These are phyloP conservation scores for Simplicillium sp. DNA, from an alignment of 2,329 filamentous ascomycete genomes.

Conservation along the genomic window DNA sequence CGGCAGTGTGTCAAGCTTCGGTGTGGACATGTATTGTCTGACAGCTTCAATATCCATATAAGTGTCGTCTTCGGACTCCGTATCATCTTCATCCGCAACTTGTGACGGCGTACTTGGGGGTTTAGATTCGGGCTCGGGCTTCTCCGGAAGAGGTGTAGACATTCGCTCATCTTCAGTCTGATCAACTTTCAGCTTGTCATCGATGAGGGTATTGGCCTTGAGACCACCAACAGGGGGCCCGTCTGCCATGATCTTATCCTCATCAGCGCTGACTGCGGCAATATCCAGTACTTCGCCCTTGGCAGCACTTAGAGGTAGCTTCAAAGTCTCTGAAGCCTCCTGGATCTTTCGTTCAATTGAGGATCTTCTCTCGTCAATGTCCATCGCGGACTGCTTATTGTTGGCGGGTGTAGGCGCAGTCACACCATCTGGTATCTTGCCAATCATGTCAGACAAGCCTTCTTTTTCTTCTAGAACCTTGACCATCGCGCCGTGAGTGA, in stretches of 20 bases:
- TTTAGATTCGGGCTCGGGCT: constrained; percentile 13
- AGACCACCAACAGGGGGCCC: not conserved
- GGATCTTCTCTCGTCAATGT: constrained; percentile 14
- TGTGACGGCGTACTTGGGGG: constrained; percentile 38
- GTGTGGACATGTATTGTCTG: constrained; percentile 42
- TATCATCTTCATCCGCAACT: constrained; percentile 40
- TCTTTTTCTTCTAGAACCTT: constrained; percentile 36
- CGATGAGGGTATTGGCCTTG: not conserved
- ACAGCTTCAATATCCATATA: constrained; percentile 37
- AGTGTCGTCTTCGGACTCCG: constrained; percentile 45
- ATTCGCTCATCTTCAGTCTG: constrained; percentile 2
- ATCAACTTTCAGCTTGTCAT: not conserved
- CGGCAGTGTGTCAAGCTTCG: constrained; percentile 44
- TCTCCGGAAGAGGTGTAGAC: not conserved
- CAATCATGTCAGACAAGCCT: constrained; percentile 31
- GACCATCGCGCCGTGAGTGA: constrained; percentile 39
- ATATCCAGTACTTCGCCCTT: not conserved
- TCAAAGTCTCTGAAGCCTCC: not conserved
- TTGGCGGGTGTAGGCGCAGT: constrained; percentile 9
- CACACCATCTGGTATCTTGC: constrained; percentile 25
- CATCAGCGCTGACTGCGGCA: not conserved
- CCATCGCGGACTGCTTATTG: constrained; percentile 4
- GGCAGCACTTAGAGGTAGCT: not conserved
- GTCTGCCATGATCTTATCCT: not conserved
- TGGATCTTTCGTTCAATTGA: not conserved